Evolutionary conservation across 768 basidiomycete genomes (phyloP).

Genomic region (Hirschioporus abietinus): DNA sequence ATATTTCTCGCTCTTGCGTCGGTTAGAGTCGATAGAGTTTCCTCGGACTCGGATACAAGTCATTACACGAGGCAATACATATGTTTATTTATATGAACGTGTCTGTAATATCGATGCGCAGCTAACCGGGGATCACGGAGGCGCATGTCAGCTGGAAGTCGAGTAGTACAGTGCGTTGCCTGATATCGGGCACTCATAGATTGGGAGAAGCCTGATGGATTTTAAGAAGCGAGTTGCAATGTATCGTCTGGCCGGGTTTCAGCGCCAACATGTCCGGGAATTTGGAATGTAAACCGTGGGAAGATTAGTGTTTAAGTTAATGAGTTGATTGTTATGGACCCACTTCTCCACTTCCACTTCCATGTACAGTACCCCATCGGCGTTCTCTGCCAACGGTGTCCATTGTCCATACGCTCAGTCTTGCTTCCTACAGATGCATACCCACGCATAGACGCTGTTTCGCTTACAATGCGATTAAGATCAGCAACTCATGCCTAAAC

Average conservation of each 20-base stretch:
- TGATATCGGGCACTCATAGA: background rate
- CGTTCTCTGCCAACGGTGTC: background rate
- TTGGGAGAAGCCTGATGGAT: background rate
- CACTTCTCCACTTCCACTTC: too few species aligned
- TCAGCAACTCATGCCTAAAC: background rate
- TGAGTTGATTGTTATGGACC: background rate
- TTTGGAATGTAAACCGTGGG: too few species aligned
- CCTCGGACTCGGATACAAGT: background rate
- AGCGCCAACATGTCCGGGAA: background rate
- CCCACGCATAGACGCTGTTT: background rate
- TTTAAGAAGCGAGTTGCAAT: background rate
- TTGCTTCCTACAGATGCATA: background rate
- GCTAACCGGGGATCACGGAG: background rate
- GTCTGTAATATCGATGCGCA: background rate
- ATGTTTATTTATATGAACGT: background rate
- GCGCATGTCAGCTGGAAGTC: background rate
- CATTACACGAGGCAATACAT: background rate
- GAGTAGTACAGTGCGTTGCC: background rate
- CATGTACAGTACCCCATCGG: too few species aligned
- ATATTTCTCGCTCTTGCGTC: background rate
- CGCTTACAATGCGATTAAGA: background rate
- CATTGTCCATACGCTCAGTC: background rate
- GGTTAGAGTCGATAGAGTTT: background rate
- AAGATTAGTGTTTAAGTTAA: too few species aligned
- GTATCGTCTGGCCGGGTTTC: background rate